Evolutionary conservation across 495 filamentous ascomycete genomes (phyloP), one percentile per base, ranked within the genome.

Genomic region (Poronia punctata): DNA sequence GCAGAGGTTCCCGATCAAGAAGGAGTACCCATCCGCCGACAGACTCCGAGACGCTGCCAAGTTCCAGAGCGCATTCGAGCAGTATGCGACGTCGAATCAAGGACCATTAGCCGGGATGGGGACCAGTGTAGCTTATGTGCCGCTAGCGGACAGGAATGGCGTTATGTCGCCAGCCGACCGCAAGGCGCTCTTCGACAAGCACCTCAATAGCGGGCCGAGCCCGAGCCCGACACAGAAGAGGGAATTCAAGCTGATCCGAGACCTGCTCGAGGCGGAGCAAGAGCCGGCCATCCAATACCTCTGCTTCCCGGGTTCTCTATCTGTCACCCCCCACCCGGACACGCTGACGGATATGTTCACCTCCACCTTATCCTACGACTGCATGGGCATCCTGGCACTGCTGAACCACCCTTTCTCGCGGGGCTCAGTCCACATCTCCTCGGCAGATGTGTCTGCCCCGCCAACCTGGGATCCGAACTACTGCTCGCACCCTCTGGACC

Each of bases 381-480:
- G 63, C 46, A 35, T 68, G 29, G 64, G 62, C 17, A 48, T 69
- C 49, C 60, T 62, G 45, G 56, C 56, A 6, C 53, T 66, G 39
- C 51, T 67, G 22, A 64, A 66, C 37, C 67, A 74, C 21, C 74
- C 75, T 3, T 72, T 78, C 38, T 73, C 74, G 3, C 71, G 75
- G 3, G 78, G 77, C 8, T 70, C 52, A 27, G 66, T 80, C 29
- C 78, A 81, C 51, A 74, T 80, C 37, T 49, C 56, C 16, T 65
- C 63, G 3, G 30, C 60, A 4, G 56, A 71, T 35, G 48, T 64
- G 0, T 32, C 33, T 0, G 53, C 49, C 3, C 45, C 59, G 12
- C 71, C 76, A 0, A 33, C 43, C 3, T 73, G 74, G 52, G 67
- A 80, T 45, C 74, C 74, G 1, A 68, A 65, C 24, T 81, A 76